These are phyloP conservation scores for Adansonia digitata DNA, from an alignment of 345 rosid genomes.

Conservation along the genomic window DNA sequence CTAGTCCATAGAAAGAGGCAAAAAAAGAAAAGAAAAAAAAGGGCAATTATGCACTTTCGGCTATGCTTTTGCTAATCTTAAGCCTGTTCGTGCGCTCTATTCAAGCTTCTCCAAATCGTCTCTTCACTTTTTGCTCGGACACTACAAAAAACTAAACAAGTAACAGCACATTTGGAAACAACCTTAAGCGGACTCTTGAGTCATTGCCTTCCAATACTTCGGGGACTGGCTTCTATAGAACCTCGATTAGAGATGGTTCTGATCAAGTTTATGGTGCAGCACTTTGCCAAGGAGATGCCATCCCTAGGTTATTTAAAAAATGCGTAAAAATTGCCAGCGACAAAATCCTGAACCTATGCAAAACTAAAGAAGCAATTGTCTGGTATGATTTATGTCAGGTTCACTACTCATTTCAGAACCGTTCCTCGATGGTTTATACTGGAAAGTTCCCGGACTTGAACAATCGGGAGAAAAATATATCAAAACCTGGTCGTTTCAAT, in stretches of 20 bases:
- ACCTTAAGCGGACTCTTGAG: not conserved
- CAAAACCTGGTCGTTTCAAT: slow-evolving; percentile 15
- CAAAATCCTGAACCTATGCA: slow-evolving; percentile 14
- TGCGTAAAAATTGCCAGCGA: slow-evolving; percentile 26
- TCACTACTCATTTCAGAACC: slow-evolving; percentile 24
- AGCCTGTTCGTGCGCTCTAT: not conserved
- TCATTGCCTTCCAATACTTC: slow-evolving; percentile 2
- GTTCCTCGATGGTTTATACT: slow-evolving; percentile 8
- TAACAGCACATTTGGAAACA: slow-evolving; percentile 2
- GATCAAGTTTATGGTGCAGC: not conserved
- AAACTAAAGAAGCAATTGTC: slow-evolving; percentile 15
- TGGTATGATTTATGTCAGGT: slow-evolving; percentile 40
- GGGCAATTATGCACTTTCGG: not conserved
- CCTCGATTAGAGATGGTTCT: slow-evolving; percentile 5
- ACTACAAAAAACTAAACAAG: not conserved
- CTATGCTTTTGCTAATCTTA: not conserved
- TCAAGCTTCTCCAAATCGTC: not conserved
- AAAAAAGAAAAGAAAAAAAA: not conserved
- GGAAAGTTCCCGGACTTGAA: slow-evolving; percentile 27
- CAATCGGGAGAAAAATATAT: not conserved
- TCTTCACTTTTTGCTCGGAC: not conserved
- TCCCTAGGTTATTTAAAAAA: slow-evolving; percentile 4
- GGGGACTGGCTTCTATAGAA: not conserved
- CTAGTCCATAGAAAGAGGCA: not conserved
- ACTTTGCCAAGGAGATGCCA: not conserved